These are phyloP conservation scores for Fusarium acutatum DNA, from an alignment of 2,329 filamentous ascomycete genomes.

Conservation along the genomic window DNA sequence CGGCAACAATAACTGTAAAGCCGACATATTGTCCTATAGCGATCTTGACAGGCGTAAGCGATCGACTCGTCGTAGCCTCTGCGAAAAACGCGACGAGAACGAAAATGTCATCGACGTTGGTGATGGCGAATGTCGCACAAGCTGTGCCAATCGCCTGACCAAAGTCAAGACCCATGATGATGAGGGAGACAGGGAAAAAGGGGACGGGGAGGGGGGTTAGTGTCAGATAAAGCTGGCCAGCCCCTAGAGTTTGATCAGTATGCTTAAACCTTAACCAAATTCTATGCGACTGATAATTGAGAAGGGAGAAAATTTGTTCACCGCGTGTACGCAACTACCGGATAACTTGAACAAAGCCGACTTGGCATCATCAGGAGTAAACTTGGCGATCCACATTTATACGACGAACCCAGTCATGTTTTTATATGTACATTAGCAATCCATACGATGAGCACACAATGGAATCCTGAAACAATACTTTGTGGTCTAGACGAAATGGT, in stretches of 20 bases:
- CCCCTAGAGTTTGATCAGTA: background rate
- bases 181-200: background rate
- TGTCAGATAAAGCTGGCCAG: background rate
- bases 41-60: background rate
- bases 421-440: background rate
- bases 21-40: background rate
- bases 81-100: background rate
- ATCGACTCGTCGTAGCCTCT: background rate
- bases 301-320: background rate
- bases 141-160: background rate
- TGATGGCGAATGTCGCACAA: background rate
- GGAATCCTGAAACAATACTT: background rate
- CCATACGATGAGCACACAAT: background rate
- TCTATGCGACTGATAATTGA: background rate
- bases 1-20: background rate
- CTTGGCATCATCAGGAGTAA: conserved; percentile 4
- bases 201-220: background rate
- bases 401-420: conserved; percentile 16
- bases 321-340: conserved; percentile 4
- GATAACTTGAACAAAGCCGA: conserved; percentile 11
- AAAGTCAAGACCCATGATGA: background rate
- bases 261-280: background rate
- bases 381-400: conserved; percentile 20
- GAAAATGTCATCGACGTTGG: conserved; percentile 2
- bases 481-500: background rate